phyloP scores from a whole-genome alignment of 2,329 filamentous ascomycete species.

The Aspergillus uvarum region DNA sequence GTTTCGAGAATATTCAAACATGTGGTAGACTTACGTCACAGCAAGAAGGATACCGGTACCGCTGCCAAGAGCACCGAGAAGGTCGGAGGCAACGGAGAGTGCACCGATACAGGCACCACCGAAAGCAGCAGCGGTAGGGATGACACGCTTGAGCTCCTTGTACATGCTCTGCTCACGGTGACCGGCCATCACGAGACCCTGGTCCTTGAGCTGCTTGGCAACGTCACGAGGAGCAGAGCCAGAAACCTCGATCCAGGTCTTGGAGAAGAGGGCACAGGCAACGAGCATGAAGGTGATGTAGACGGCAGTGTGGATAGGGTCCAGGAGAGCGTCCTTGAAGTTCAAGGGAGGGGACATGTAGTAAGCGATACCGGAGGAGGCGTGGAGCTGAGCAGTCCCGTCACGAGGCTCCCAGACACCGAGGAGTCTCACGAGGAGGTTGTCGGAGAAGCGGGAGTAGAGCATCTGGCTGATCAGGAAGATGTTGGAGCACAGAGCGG shows the following conservation, averaged over 20 bases:
- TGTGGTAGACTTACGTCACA: constrained; percentile 75
- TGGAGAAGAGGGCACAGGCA: constrained; percentile 97
- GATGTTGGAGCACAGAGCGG: constrained; percentile 95
- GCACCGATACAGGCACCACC: constrained; percentile 98
- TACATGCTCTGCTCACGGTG: constrained; percentile 99
- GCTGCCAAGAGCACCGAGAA: constrained; percentile 91
- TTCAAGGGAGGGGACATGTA: constrained; percentile 99
- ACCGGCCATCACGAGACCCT: constrained; percentile 98
- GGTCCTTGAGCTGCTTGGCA: constrained; percentile 99
- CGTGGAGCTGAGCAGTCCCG: constrained; percentile 88
- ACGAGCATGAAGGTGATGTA: constrained; percentile 98
- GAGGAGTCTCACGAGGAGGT: constrained; percentile 94
- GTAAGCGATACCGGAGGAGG: constrained; percentile 91
- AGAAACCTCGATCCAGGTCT: constrained; percentile 99
- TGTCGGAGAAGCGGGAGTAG: constrained; percentile 98
- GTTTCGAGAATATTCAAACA: background rate
- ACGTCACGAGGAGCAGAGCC: constrained; percentile 97
- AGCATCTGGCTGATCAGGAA: constrained; percentile 99
- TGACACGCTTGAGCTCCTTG: constrained; percentile 99
- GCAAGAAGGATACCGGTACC: constrained; percentile 97
- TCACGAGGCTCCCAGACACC: constrained; percentile 98
- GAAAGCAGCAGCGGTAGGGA: constrained; percentile 95
- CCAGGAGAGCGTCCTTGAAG: constrained; percentile 94
- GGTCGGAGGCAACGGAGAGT: constrained; percentile 90
- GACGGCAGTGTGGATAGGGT: constrained; percentile 92